A percentile compares a stretch with the other conserved stretches of the same genome.
phyloP scores from a whole-genome alignment of 2,329 filamentous ascomycete species.

The Emericellopsis atlantica region DNA sequence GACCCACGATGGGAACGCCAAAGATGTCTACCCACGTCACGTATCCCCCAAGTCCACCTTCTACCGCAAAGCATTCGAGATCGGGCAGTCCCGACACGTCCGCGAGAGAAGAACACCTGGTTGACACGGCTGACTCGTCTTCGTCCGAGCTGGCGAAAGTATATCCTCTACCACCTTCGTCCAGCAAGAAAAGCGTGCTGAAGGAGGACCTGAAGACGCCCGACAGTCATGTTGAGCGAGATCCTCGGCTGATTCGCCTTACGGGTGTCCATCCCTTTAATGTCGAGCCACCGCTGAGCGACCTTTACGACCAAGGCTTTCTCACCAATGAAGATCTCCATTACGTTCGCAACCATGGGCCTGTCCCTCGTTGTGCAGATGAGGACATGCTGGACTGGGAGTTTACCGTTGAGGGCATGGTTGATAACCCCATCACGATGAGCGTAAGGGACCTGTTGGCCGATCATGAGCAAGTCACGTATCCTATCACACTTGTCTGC shows the following conservation, averaged over 20 bases:
- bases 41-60: slow-evolving; percentile 25
- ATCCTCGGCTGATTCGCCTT: slow-evolving; percentile 69
- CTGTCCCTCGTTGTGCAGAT: slow-evolving; percentile 65
- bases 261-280: slow-evolving; percentile 91
- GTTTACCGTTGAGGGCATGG: slow-evolving; percentile 72
- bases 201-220: slow-evolving; percentile 73
- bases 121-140: slow-evolving; percentile 7
- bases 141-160: slow-evolving; percentile 6
- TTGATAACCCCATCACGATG: slow-evolving; percentile 62
- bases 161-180: slow-evolving; percentile 58
- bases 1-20: background rate
- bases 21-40: background rate
- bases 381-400: slow-evolving; percentile 66
- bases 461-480: slow-evolving; percentile 70
- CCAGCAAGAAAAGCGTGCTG: slow-evolving; percentile 48
- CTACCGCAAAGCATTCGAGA: slow-evolving; percentile 22
- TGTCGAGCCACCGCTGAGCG: slow-evolving; percentile 69
- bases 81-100: slow-evolving; percentile 12
- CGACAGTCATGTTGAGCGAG: slow-evolving; percentile 68
- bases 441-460: slow-evolving; percentile 59
- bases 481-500: slow-evolving; percentile 80
- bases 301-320: slow-evolving; percentile 69
- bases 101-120: background rate
- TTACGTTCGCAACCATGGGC: slow-evolving; percentile 84
- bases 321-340: slow-evolving; percentile 79